These are phyloP conservation scores for Mortierella sp. DNA, from an alignment of 371 early-diverging fungal species.

Conservation along the genomic window DNA sequence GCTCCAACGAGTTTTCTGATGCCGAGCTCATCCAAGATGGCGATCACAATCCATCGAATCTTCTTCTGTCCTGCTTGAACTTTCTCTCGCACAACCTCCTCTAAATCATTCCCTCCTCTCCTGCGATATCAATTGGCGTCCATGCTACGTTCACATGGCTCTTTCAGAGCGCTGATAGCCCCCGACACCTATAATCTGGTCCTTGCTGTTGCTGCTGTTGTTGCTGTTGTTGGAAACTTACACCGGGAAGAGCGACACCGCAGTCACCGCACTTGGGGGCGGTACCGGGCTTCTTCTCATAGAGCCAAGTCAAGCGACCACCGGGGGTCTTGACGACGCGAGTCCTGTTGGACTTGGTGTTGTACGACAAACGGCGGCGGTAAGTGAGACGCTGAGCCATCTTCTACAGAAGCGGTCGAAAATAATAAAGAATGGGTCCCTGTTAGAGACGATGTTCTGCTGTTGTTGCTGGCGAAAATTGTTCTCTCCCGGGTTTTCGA, in stretches of 20 bases:
- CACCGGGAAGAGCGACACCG: slow-evolving; percentile 89
- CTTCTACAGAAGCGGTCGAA: slow-evolving; percentile 33
- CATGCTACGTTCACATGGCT: neutral
- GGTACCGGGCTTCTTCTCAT: slow-evolving; percentile 94
- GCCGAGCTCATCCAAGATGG: neutral
- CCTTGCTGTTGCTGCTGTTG: neutral
- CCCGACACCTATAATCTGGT: neutral
- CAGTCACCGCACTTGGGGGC: slow-evolving; percentile 98
- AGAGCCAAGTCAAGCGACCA: slow-evolving; percentile 92
- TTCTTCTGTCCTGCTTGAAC: neutral
- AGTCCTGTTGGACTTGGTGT: slow-evolving; percentile 87
- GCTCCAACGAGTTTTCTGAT: neutral
- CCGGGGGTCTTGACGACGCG: slow-evolving; percentile 98
- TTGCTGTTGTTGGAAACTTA: slow-evolving; percentile 61
- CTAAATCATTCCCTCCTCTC: neutral
- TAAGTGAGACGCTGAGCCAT: slow-evolving; percentile 97
- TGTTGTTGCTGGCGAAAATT: neutral
- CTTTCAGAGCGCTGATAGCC: neutral
- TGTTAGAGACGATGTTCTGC: slow-evolving; percentile 10
- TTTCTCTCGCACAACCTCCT: neutral
- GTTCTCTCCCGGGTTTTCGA: neutral
- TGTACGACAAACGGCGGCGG: slow-evolving; percentile 98
- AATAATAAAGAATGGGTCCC: neutral
- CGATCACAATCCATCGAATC: neutral
- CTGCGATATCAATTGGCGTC: neutral